Base-by-base conservation (phyloP, 2,329 filamentous ascomycete genomes). In the Nemania sp. region DNA sequence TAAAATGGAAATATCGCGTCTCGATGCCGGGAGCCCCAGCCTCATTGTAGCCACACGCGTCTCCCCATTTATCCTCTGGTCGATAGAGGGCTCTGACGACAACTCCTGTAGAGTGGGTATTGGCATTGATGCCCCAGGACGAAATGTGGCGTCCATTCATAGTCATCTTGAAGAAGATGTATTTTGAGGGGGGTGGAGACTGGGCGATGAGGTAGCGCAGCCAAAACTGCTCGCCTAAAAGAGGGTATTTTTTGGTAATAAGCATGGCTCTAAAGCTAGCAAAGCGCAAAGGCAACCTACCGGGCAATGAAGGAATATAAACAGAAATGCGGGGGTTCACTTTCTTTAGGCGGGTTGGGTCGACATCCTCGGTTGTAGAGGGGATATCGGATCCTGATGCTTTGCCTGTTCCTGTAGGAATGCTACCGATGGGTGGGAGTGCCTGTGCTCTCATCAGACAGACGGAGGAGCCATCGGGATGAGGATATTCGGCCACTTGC, bases 241-340 rank as follows among this genome's bases (percentile, higher is more conserved):
- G 32, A 18, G 2, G n/a, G n/a, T n/a, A n/a, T n/a, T n/a, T n/a
- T n/a, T 26, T 24, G 8, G 32, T 5, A 20, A 45, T 73, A 15
- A 72, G 55, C 15, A 45, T 13, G 4, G 2, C 26, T 15, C 24
- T 13, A 35, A 43, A 20, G 45, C 29, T 43, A 26, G 53, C 11
- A 49, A 53, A 24, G n/a, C 56, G 15, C 6, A 18, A 18, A 5
- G 41, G 26, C 18, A 52, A 7, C 70, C 76, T 64, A 87, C 87
- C 86, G 75, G 86, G 82, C 3, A 82, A 73, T 0, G 87, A 88
- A 1, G 87, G 86, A 13, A 89, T 82, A 70, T 89, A 89, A 38
- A 89, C 86, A 1, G 87, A 86, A 24, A 85, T 78, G 3, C 76
- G 80, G 1, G 86, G 81, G 15, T 81, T 79, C 24, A 70, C 65